A percentile compares a stretch with the other conserved stretches of the same genome.
Conservation (phyloP, 1,284 basidiomycete genomes). For the Coriolopsis trogii region DNA sequence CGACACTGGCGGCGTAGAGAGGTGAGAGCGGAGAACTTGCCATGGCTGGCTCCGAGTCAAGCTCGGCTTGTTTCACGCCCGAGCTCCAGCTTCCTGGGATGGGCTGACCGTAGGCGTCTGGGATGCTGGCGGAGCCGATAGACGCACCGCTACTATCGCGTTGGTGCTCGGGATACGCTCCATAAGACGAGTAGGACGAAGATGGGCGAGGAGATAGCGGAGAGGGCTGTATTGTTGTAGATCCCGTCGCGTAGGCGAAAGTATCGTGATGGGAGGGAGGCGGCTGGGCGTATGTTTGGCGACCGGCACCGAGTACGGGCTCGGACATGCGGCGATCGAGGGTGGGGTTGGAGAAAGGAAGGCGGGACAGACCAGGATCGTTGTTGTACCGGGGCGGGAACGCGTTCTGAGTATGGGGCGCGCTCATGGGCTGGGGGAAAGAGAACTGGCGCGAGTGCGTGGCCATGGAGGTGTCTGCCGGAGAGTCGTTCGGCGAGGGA, state of each 20-base stretch:
- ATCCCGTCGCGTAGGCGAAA: constrained; percentile 31
- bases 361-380: constrained; percentile 12
- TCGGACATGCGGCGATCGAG: constrained; percentile 69
- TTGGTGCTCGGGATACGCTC: constrained; percentile 24
- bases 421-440: constrained; percentile 45
- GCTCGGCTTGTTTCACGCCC: constrained; percentile 22
- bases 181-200: constrained; percentile 25
- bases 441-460: constrained; percentile 28
- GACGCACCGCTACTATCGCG: constrained; percentile 25
- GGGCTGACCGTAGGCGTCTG: constrained; percentile 17
- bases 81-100: constrained; percentile 13
- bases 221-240: constrained; percentile 22
- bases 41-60: constrained; percentile 13
- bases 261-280: constrained; percentile 22
- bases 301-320: constrained; percentile 41
- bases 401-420: constrained; percentile 48
- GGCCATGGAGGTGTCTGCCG: constrained; percentile 13
- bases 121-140: constrained; percentile 13
- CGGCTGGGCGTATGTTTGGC: constrained; percentile 20
- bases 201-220: constrained; percentile 28
- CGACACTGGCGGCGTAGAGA: constrained; percentile 25
- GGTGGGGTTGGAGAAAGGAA: constrained; percentile 36
- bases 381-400: constrained; percentile 35
- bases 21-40: constrained; percentile 27
- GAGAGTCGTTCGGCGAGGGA: constrained; percentile 21